Conservation (phyloP, 352 stramenopile genomes). For the Aphanomyces cochlioides region DNA sequence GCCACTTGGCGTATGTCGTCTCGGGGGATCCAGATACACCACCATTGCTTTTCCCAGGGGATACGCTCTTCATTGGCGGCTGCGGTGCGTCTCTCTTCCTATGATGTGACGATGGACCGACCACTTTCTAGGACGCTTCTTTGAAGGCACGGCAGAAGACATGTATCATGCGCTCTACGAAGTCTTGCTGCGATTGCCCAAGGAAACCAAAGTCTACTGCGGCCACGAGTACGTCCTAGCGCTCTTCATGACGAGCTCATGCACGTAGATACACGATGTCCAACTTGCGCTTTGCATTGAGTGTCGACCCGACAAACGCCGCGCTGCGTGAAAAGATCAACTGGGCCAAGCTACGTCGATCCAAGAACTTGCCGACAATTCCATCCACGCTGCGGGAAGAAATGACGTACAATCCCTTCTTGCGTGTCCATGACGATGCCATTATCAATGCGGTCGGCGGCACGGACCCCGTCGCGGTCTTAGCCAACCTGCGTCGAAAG, state of each 20-base stretch:
- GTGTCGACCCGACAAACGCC: slow-evolving; percentile 89
- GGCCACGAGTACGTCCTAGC: slow-evolving; percentile 62
- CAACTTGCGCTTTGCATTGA: slow-evolving; percentile 92
- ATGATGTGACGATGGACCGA: neutral
- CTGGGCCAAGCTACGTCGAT: slow-evolving; percentile 62
- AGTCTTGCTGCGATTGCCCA: slow-evolving; percentile 78
- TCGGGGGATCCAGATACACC: slow-evolving; percentile 69
- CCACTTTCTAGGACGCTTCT: slow-evolving; percentile 52
- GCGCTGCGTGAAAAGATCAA: slow-evolving; percentile 83
- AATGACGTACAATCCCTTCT: slow-evolving; percentile 85
- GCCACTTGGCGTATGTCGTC: slow-evolving; percentile 83
- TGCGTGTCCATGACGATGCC: slow-evolving; percentile 76
- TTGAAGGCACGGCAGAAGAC: slow-evolving; percentile 83
- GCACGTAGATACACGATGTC: slow-evolving; percentile 78
- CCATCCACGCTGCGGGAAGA: slow-evolving; percentile 85
- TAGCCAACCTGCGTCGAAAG: slow-evolving; percentile 68
- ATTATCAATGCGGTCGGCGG: slow-evolving; percentile 78
- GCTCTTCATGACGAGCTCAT: neutral
- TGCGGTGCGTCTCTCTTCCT: slow-evolving; percentile 39
- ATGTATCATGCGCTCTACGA: slow-evolving; percentile 87
- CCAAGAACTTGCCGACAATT: slow-evolving; percentile 88
- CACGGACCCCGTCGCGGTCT: slow-evolving; percentile 70
- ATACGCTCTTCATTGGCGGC: slow-evolving; percentile 84
- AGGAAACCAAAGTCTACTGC: slow-evolving; percentile 86
- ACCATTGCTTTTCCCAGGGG: slow-evolving; percentile 79